These are phyloP conservation scores for Myxozyma neotropica DNA, from an alignment of 805 yeast species.

Conservation along the genomic window DNA sequence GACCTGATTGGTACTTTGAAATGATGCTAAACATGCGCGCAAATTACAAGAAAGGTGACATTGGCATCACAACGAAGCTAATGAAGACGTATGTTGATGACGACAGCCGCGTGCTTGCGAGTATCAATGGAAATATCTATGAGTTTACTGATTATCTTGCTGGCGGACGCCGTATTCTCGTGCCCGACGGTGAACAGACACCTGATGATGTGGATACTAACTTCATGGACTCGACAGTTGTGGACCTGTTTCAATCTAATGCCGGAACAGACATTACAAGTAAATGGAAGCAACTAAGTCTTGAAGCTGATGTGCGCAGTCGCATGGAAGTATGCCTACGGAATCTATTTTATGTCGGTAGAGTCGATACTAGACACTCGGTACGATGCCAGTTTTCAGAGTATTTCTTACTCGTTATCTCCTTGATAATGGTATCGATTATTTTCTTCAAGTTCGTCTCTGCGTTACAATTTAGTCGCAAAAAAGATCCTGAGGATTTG, in stretches of 20 bases:
- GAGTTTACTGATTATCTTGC: conserved; percentile 45
- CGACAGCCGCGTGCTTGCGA: conserved; percentile 41
- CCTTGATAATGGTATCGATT: conserved; percentile 45
- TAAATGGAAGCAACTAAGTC: conserved; percentile 37
- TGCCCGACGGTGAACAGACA: conserved; percentile 38
- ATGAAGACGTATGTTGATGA: conserved; percentile 41
- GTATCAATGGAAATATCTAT: conserved; percentile 45
- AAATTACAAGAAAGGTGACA: conserved; percentile 44
- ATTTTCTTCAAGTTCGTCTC: conserved; percentile 47
- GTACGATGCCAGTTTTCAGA: conserved; percentile 46
- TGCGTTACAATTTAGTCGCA: conserved; percentile 46
- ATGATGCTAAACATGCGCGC: conserved; percentile 44
- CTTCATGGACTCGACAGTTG: conserved; percentile 41
- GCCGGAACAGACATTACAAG: conserved; percentile 45
- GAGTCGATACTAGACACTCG: conserved; percentile 47
- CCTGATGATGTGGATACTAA: conserved; percentile 38
- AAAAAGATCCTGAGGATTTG: conserved; percentile 44
- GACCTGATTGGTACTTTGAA: conserved; percentile 50
- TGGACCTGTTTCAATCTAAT: conserved; percentile 42
- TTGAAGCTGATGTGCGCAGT: conserved; percentile 35
- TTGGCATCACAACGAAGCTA: conserved; percentile 44
- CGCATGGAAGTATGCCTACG: conserved; percentile 44
- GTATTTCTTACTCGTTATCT: conserved; percentile 47
- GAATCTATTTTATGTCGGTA: conserved; percentile 47
- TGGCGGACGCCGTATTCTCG: conserved; percentile 42